These are phyloP conservation scores for Leishmania tropica DNA, from an alignment of 208 protist species.

Conservation along the genomic window DNA sequence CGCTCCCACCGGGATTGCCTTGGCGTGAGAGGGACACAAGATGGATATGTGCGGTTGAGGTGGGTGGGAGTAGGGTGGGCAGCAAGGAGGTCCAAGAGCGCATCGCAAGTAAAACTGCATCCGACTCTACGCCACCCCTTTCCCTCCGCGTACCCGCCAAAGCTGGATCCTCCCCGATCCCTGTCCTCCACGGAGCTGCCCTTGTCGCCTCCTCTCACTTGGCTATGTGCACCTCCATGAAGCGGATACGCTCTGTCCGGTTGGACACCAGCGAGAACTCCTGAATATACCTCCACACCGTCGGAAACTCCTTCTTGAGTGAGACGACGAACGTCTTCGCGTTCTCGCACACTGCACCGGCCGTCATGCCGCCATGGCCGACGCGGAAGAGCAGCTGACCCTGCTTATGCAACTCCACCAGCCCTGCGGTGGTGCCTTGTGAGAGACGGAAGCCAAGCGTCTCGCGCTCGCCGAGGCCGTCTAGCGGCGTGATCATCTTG, in stretches of 20 bases:
- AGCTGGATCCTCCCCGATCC: background rate
- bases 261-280: constrained; percentile 79
- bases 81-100: background rate
- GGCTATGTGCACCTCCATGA: constrained; percentile 85
- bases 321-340: constrained; percentile 77
- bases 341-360: constrained; percentile 86
- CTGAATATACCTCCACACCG: constrained; percentile 78
- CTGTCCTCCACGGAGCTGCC: background rate
- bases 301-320: constrained; percentile 81
- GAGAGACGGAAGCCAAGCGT: constrained; percentile 71
- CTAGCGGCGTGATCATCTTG: constrained; percentile 59
- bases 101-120: background rate
- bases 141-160: too few relatives aligned
- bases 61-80: background rate
- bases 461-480: constrained; percentile 57
- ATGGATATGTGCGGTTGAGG: background rate
- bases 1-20: background rate
- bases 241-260: constrained; percentile 84
- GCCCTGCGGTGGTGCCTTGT: constrained; percentile 49
- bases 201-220: constrained; percentile 32
- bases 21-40: too few relatives aligned
- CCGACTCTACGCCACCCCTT: background rate
- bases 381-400: constrained; percentile 78
- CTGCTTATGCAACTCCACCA: constrained; percentile 34
- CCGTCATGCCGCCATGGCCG: constrained; percentile 83